Evolutionary conservation across 2,329 filamentous ascomycete genomes (phyloP), one percentile per base, ranked within the genome.

Genomic region (Plectosphaerella sp.): DNA sequence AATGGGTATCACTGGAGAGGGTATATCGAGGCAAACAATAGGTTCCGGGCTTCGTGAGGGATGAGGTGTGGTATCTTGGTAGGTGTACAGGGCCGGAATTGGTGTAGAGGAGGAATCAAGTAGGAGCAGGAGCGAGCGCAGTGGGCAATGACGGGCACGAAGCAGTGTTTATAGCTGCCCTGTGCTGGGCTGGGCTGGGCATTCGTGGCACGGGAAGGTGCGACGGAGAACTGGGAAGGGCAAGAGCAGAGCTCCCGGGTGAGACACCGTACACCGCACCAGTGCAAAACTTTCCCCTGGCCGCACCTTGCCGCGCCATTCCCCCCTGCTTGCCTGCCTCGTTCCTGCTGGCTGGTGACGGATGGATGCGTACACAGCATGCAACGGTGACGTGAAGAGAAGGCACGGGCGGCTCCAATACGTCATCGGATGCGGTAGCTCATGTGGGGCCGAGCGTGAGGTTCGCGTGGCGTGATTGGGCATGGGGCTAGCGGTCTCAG

Each of bases 401-500:
- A 48, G 22, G 47, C 35, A 24, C 20, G 47, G 47, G 22, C 37
- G 47, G 20, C 24, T 48, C 35, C 15, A 48, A 36, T 37, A 48
- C 47, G 47, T 48, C 47, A 48, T 48, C 47, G 47, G 20, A 25
- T 41, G 35, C 47, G 47, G 47, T 48, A 48, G 47, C 47, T 48
- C 35, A 22, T 48, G 47, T 48, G 47, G 47, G 37, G 47, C 35
- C 28, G 28, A 33, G 11, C 28, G 28, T 33, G 28, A 5, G 28
- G 28, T 33, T 33, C 28, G 28, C 28, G 28, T 33, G 28, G 28
- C 11, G 28, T 33, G 28, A 33, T 33, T 33, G 28, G 28, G 8
- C 11, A 33, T 5, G 28, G 28, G 28, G 28, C 28, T 12, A 33
- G 8, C 28, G 11, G 28, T 12, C 11, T 33, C 8, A 33, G 28